Evolutionary conservation across 2,329 filamentous ascomycete genomes (phyloP).

Genomic region (Xylariaceae sp.): DNA sequence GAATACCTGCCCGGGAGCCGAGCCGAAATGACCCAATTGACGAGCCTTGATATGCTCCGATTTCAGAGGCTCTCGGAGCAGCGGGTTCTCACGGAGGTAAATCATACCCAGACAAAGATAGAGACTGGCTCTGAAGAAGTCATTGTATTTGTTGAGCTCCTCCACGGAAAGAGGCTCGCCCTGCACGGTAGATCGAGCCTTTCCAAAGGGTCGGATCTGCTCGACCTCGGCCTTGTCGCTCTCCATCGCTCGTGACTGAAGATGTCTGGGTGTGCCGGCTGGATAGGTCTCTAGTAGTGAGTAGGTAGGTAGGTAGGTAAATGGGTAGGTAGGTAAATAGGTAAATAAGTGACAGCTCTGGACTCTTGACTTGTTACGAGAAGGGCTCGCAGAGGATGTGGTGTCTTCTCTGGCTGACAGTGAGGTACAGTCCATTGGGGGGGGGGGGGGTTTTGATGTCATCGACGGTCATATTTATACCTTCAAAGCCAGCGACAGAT

Average conservation of each 20-base stretch:
- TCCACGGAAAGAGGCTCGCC: constrained; percentile 59
- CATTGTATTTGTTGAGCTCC: constrained; percentile 64
- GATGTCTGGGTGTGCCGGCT: no score
- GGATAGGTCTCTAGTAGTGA: no score
- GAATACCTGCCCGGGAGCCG: constrained; percentile 75
- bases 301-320: no score
- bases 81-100: constrained; percentile 69
- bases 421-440: no score
- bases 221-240: constrained; percentile 35
- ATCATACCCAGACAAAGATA: constrained; percentile 79
- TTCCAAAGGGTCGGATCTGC: constrained; percentile 61
- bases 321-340: no score
- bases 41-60: constrained; percentile 69
- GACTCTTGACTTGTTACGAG: no score
- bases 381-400: no score
- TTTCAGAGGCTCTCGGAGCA: constrained; percentile 65
- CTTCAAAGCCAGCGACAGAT: no score
- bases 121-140: constrained; percentile 70
- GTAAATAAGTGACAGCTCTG: no score
- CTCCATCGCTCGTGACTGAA: constrained; percentile 9
- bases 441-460: no score
- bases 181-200: constrained; percentile 60
- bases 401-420: no score
- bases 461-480: no score
- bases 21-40: constrained; percentile 74